These are phyloP conservation scores for Sporisorium sorghi DNA, from an alignment of 1,284 basidiomycete species.

Conservation along the genomic window DNA sequence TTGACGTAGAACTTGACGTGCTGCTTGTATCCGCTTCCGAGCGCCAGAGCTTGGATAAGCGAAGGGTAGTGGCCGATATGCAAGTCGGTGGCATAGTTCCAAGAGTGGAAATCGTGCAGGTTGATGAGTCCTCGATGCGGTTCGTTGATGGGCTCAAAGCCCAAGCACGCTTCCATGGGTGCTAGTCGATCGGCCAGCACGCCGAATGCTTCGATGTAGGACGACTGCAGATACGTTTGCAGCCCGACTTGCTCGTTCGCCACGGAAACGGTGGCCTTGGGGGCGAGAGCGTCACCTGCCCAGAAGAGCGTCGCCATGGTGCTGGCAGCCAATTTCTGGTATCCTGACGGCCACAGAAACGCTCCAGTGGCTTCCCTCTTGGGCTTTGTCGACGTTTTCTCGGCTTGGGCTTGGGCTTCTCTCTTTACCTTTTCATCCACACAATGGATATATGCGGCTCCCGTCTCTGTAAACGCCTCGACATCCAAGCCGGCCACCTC, in stretches of 20 bases:
- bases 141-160: slow-evolving; percentile 93
- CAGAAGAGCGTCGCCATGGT: slow-evolving; percentile 70
- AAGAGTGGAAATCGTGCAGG: slow-evolving; percentile 82
- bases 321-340: slow-evolving; percentile 67
- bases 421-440: slow-evolving; percentile 38
- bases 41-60: slow-evolving; percentile 63
- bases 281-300: slow-evolving; percentile 79
- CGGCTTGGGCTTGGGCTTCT: slow-evolving; percentile 14
- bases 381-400: background rate
- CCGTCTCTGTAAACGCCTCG: slow-evolving; percentile 49
- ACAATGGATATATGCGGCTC: slow-evolving; percentile 63
- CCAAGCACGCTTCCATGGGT: slow-evolving; percentile 82
- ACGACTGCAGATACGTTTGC: slow-evolving; percentile 84
- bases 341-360: slow-evolving; percentile 68
- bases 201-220: slow-evolving; percentile 84
- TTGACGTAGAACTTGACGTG: slow-evolving; percentile 73
- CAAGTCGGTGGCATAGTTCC: slow-evolving; percentile 90
- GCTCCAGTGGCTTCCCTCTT: slow-evolving; percentile 57
- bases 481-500: slow-evolving; percentile 60
- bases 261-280: slow-evolving; percentile 70
- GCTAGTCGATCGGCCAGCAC: slow-evolving; percentile 78
- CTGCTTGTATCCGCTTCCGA: slow-evolving; percentile 59
- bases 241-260: slow-evolving; percentile 70
- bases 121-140: slow-evolving; percentile 93
- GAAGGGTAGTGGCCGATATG: slow-evolving; percentile 80